These are phyloP conservation scores for Verticillium tricorpus DNA, from an alignment of 2,329 filamentous ascomycete species.

Conservation along the genomic window DNA sequence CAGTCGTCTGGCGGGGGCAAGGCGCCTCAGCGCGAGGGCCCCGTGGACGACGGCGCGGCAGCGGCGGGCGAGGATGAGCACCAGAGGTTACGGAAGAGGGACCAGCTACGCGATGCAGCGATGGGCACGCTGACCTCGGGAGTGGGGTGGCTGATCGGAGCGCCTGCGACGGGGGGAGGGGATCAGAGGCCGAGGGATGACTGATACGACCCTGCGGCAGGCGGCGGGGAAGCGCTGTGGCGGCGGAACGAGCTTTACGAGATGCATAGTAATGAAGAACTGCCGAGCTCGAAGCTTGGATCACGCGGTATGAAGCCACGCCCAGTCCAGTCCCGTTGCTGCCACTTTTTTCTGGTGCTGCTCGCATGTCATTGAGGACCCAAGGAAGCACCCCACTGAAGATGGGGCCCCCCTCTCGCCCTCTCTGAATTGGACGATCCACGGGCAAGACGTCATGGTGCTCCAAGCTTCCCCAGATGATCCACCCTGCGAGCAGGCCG, in stretches of 20 bases:
- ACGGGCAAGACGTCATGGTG: background rate
- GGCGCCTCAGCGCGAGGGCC: background rate
- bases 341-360: background rate
- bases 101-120: slow-evolving; percentile 63
- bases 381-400: background rate
- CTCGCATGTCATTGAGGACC: no score
- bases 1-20: slow-evolving; percentile 26
- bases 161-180: slow-evolving; percentile 29
- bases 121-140: slow-evolving; percentile 63
- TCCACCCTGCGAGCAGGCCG: background rate
- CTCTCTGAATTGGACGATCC: background rate
- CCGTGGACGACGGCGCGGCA: slow-evolving; percentile 11
- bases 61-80: slow-evolving; percentile 20
- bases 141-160: slow-evolving; percentile 64
- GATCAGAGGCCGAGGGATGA: slow-evolving; percentile 22
- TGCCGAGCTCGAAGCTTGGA: background rate
- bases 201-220: slow-evolving; percentile 6
- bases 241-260: background rate
- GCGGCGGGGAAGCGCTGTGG: background rate
- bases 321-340: no score
- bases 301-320: background rate
- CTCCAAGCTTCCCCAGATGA: background rate
- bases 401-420: background rate
- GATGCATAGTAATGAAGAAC: background rate
- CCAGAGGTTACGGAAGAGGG: slow-evolving; percentile 60